Percentiles rank a stretch among this genome's conserved stretches.
phyloP scores from a whole-genome alignment of 2,329 filamentous ascomycete genomes.

The Aspergillus quadrilineatus region DNA sequence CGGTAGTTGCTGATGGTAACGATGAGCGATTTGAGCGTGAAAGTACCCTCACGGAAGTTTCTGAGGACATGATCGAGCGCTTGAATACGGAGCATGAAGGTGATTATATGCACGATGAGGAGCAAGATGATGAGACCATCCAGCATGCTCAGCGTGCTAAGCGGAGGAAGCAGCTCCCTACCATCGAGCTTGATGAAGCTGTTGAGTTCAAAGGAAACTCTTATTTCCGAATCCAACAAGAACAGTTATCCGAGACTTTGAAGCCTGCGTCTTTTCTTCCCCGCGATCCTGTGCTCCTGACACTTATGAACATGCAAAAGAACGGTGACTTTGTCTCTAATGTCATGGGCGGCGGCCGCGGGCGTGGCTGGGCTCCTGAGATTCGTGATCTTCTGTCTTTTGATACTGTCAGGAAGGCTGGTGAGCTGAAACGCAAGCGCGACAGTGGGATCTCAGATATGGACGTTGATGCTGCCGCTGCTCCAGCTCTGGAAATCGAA shows the following conservation, averaged over 20 bases:
- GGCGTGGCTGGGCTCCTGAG: slow-evolving; percentile 84
- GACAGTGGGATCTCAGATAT: slow-evolving; percentile 83
- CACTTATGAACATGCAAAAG: slow-evolving; percentile 88
- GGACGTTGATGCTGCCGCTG: slow-evolving; percentile 66
- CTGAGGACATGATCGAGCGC: slow-evolving; percentile 57
- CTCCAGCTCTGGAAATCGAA: slow-evolving; percentile 60
- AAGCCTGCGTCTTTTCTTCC: slow-evolving; percentile 80
- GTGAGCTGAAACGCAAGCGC: slow-evolving; percentile 89
- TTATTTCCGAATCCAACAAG: slow-evolving; percentile 77
- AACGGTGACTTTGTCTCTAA: slow-evolving; percentile 85
- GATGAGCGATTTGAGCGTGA: slow-evolving; percentile 57
- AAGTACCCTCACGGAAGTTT: slow-evolving; percentile 68
- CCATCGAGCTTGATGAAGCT: slow-evolving; percentile 76
- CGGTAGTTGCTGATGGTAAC: slow-evolving; percentile 52
- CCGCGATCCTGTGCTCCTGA: slow-evolving; percentile 79
- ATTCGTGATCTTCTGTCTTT: slow-evolving; percentile 88
- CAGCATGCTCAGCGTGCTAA: slow-evolving; percentile 72
- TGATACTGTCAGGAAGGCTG: slow-evolving; percentile 71
- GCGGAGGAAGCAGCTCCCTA: slow-evolving; percentile 66
- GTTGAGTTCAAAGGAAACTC: slow-evolving; percentile 74
- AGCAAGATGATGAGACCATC: slow-evolving; percentile 48
- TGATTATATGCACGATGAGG: slow-evolving; percentile 53
- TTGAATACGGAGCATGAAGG: slow-evolving; percentile 48
- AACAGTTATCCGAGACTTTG: slow-evolving; percentile 81
- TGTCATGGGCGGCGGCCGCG: slow-evolving; percentile 77